Conservation (phyloP, 2,329 filamentous ascomycete species). For the Juglanconis juglandina region DNA sequence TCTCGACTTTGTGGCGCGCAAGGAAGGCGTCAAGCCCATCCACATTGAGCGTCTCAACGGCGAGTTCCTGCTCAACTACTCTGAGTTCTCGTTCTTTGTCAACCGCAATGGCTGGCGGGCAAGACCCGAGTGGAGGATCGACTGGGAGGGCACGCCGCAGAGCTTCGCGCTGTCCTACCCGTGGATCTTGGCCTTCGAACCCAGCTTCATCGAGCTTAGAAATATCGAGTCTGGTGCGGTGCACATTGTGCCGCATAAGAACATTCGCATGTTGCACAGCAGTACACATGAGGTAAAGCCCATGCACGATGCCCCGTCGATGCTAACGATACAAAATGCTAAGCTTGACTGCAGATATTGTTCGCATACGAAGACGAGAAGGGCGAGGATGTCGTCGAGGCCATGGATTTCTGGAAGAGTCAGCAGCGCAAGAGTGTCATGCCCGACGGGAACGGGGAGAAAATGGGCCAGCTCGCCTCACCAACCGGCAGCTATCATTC, state of each 20-base stretch:
- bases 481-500: constrained; percentile 14
- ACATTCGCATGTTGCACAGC: constrained; percentile 95
- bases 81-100: constrained; percentile 98
- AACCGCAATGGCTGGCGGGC: constrained; percentile 98
- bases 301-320: not conserved
- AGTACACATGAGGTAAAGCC: constrained; percentile 85
- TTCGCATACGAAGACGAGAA: constrained; percentile 96
- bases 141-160: constrained; percentile 92
- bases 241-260: constrained; percentile 93
- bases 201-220: constrained; percentile 94
- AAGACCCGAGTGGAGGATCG: constrained; percentile 92
- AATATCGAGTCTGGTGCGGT: constrained; percentile 93
- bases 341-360: constrained; percentile 63
- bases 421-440: constrained; percentile 46
- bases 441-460: constrained; percentile 11
- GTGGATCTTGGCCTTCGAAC: constrained; percentile 95
- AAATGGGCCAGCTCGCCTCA: constrained; percentile 6
- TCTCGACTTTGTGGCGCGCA: constrained; percentile 91
- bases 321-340: no score
- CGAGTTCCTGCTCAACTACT: constrained; percentile 97
- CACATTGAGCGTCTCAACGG: constrained; percentile 96
- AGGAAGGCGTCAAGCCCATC: constrained; percentile 90
- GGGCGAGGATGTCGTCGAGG: constrained; percentile 89
- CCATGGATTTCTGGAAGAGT: constrained; percentile 92
- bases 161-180: constrained; percentile 93